Conservation (phyloP, 768 basidiomycete species). For the Imleria badia region DNA sequence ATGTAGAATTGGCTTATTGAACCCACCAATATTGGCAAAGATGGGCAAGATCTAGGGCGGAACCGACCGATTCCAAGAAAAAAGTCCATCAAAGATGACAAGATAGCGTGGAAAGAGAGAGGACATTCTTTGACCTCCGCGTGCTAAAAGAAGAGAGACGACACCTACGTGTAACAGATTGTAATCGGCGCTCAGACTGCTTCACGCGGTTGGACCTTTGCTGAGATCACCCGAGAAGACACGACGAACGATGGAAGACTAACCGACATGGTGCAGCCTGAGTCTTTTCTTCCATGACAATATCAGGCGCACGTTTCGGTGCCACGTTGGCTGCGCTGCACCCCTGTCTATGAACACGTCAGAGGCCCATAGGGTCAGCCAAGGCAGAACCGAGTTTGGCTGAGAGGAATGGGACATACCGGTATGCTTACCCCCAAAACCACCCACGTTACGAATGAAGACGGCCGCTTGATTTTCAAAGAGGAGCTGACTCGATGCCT, state of each 20-base stretch:
- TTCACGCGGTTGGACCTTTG: neutral
- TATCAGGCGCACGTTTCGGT: constrained; percentile 84
- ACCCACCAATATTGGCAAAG: constrained; percentile 92
- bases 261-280: constrained; percentile 95
- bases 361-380: neutral
- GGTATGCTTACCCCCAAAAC: constrained; percentile 87
- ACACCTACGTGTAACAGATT: constrained; percentile 83
- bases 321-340: constrained; percentile 74
- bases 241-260: constrained; percentile 11
- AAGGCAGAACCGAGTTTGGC: neutral
- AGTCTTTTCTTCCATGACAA: constrained; percentile 87
- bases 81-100: neutral
- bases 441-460: constrained; percentile 92
- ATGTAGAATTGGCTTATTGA: constrained; percentile 85
- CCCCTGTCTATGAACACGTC: constrained; percentile 68
- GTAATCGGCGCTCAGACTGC: constrained; percentile 82
- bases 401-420: constrained; percentile 47
- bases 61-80: constrained; percentile 1
- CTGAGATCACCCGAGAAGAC: constrained; percentile 1
- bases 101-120: neutral
- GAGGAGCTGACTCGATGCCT: constrained; percentile 70
- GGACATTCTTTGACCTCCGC: neutral
- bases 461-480: constrained; percentile 93
- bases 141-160: neutral
- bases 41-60: constrained; percentile 75